A percentile compares a stretch with the other conserved stretches of the same genome.
Conservation (phyloP, 345 rosid genomes). For the Citrus reticulata region DNA sequence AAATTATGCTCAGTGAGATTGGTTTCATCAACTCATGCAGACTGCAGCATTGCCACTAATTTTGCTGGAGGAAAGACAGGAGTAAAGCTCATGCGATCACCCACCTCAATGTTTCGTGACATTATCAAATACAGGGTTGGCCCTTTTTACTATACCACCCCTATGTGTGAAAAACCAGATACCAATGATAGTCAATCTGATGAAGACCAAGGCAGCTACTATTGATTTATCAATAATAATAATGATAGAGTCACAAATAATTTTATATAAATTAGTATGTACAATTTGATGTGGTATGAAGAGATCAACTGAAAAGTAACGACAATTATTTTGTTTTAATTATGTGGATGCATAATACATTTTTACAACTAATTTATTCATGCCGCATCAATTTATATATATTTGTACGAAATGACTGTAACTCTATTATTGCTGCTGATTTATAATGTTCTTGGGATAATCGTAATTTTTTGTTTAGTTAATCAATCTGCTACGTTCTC, state of each 20-base stretch:
- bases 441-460: not conserved
- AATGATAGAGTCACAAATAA: too few relatives aligned
- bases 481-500: too few relatives aligned
- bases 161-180: constrained; percentile 67
- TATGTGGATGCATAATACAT: too few relatives aligned
- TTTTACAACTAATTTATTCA: too few relatives aligned
- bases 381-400: too few relatives aligned
- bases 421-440: too few relatives aligned
- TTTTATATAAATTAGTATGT: too few relatives aligned
- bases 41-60: constrained; percentile 61
- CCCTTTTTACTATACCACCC: constrained; percentile 59
- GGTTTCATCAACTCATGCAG: constrained; percentile 56
- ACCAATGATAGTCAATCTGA: not conserved
- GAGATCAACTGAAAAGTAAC: accelerated
- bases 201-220: constrained; percentile 13
- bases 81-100: constrained; percentile 40
- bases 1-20: constrained; percentile 55
- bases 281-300: too few relatives aligned
- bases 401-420: too few relatives aligned
- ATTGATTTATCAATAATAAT: constrained; percentile 12
- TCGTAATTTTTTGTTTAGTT: not conserved
- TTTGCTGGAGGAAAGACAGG: constrained; percentile 60
- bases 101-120: constrained; percentile 42
- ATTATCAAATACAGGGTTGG: constrained; percentile 37
- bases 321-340: too few relatives aligned